Percentiles rank a stretch among this genome's conserved stretches.
Conservation (phyloP, 2,329 filamentous ascomycete species). For the Phaeosphaeria sp. region DNA sequence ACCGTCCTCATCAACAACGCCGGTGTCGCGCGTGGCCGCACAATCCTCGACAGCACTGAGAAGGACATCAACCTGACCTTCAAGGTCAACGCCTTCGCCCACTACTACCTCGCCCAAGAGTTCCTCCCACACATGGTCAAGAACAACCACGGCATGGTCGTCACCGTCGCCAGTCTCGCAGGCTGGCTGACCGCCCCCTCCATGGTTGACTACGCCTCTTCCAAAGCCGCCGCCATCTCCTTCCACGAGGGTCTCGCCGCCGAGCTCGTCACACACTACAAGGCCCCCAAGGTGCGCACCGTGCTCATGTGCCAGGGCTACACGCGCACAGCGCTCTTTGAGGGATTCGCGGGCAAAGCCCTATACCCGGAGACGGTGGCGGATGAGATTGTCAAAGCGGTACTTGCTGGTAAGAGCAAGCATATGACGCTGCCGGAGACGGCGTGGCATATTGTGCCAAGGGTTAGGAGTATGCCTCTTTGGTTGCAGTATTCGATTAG, state of each 20-base stretch:
- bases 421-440: constrained; percentile 63
- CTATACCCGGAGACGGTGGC: constrained; percentile 69
- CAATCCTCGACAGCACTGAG: constrained; percentile 65
- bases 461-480: constrained; percentile 61
- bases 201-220: constrained; percentile 71
- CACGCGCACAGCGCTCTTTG: constrained; percentile 67
- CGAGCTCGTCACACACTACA: constrained; percentile 60
- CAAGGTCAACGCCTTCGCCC: constrained; percentile 72
- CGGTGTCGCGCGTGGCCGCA: constrained; percentile 67
- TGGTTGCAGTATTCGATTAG: constrained; percentile 67
- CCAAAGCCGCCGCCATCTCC: constrained; percentile 70
- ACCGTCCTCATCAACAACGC: constrained; percentile 78
- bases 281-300: constrained; percentile 69
- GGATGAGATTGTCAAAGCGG: constrained; percentile 66
- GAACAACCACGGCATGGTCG: constrained; percentile 73
- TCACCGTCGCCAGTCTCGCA: constrained; percentile 72
- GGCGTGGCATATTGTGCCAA: constrained; percentile 40
- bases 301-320: constrained; percentile 71
- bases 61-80: constrained; percentile 71
- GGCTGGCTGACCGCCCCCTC: constrained; percentile 66
- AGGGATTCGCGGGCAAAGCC: constrained; percentile 61
- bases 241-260: constrained; percentile 69
- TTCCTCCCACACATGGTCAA: constrained; percentile 72
- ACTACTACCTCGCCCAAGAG: constrained; percentile 70
- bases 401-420: constrained; percentile 64